A percentile compares a stretch with the other conserved stretches of the same genome.
These are phyloP conservation scores for Coemansia sp. DNA, from an alignment of 192 early-diverging fungal species.

Conservation along the genomic window DNA sequence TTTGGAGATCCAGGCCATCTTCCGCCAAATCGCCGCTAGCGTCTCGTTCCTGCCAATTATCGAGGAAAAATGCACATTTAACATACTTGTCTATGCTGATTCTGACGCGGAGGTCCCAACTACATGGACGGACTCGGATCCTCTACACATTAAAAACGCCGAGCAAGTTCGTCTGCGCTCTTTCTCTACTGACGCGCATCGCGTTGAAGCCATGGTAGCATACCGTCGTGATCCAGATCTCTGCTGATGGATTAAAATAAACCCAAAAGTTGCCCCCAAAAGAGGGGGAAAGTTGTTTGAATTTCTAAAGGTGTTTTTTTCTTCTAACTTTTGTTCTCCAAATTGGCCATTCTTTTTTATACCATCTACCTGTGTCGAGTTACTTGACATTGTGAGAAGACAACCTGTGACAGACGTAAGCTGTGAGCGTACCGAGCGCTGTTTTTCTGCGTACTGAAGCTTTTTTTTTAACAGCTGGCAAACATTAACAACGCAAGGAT, in stretches of 20 bases:
- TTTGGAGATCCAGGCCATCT: slow-evolving; percentile 82
- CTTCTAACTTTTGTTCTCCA: slow-evolving; percentile 6
- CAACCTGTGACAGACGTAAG: neutral
- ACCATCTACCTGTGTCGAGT: neutral
- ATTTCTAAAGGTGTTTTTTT: neutral
- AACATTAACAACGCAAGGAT: neutral
- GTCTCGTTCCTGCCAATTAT: slow-evolving; percentile 90
- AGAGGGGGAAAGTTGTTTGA: neutral
- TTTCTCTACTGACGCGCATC: slow-evolving; percentile 81
- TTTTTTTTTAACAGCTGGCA: neutral
- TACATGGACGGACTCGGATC: slow-evolving; percentile 82
- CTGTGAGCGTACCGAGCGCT: neutral
- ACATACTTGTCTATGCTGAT: slow-evolving; percentile 86
- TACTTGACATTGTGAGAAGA: neutral
- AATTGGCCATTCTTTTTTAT: slow-evolving; percentile 1
- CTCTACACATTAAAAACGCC: slow-evolving; percentile 75
- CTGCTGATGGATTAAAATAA: slow-evolving; percentile 16
- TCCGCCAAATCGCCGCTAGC: slow-evolving; percentile 88
- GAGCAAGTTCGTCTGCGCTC: slow-evolving; percentile 83
- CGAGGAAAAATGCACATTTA: slow-evolving; percentile 88
- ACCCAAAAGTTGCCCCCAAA: neutral
- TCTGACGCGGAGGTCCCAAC: slow-evolving; percentile 81
- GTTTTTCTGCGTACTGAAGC: neutral
- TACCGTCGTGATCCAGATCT: slow-evolving; percentile 70
- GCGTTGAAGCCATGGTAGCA: slow-evolving; percentile 82